Base-by-base conservation (phyloP, 805 yeast species). In the Lachancea dasiensis region DNA sequence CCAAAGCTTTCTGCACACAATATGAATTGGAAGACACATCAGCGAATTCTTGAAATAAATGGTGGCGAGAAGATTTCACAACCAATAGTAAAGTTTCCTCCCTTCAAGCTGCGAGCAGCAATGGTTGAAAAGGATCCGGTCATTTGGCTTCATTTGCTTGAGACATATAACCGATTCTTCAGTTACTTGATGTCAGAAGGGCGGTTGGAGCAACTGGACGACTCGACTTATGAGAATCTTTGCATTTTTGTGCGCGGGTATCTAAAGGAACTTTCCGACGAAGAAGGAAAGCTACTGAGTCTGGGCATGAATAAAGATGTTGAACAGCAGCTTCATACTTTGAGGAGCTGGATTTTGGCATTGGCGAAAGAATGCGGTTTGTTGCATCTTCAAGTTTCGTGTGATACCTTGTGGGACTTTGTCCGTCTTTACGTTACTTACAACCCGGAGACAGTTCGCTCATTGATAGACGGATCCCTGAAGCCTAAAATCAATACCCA, bases 81-180 rank as follows among this genome's bases (percentile, higher is more conserved):
- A 3, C 85, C 85, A 2, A 72, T 81, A 6, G 81, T 83, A 14
- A 71, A 73, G 18, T 83, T 76, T 43, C 92, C 92, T 6, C 87
- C 89, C 1, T 81, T 82, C 60, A 73, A 73, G 44, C 68, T 83
- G 19, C 65, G 92, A 24, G 82, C 89, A 0, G 77, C 86, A n/a
- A 63, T 83, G 53, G 79, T 81, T 5, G 92, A 83, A 52, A 82
- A 76, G 44, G 94, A 83, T 53, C 94, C 94, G 0, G 87, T 83
- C 16, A 83, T 83, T 6, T 83, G 90, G 87, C 81, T 73, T 3
- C 86, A 81, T 54, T 60, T 81, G 15, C 58, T 83, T 13, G 85
- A 80, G 47, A 73, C 74, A 3, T 83, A 81, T 56, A 74, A 81
- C 38, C 56, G 52, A 13, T 63, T 76, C 15, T 70, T 77, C 47